phyloP scores from a whole-genome alignment of 1,284 basidiomycete species.

The Rhodofomes roseus region DNA sequence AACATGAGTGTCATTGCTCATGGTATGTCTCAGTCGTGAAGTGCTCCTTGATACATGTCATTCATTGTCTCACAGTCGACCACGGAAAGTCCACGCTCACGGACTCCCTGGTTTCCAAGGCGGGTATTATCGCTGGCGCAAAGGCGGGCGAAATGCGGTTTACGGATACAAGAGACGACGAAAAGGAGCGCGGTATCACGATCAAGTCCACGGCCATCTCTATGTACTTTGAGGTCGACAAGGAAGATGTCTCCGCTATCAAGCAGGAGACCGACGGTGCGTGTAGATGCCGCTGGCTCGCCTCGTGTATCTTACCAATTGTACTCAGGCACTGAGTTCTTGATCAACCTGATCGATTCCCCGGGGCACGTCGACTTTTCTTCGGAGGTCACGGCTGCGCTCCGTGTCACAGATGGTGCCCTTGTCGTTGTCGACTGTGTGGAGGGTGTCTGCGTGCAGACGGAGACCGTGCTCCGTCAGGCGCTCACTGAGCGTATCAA shows the following conservation, averaged over 20 bases:
- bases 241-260: slow-evolving; percentile 84
- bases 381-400: slow-evolving; percentile 98
- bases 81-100: slow-evolving; percentile 99
- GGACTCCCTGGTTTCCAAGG: slow-evolving; percentile 98
- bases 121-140: slow-evolving; percentile 95
- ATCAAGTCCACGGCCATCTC: slow-evolving; percentile 99
- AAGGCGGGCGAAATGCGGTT: slow-evolving; percentile 98
- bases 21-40: slow-evolving; percentile 48
- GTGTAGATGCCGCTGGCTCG: slow-evolving; percentile 13
- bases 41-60: slow-evolving; percentile 4
- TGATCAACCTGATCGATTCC: slow-evolving; percentile 99
- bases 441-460: slow-evolving; percentile 99
- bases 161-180: slow-evolving; percentile 97
- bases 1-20: slow-evolving; percentile 99
- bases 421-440: slow-evolving; percentile 99
- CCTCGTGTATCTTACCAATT: slow-evolving; percentile 21
- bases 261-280: slow-evolving; percentile 92
- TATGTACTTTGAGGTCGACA: slow-evolving; percentile 97
- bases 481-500: slow-evolving; percentile 98
- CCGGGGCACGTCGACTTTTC: slow-evolving; percentile 99
- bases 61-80: slow-evolving; percentile 66
- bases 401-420: slow-evolving; percentile 99
- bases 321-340: slow-evolving; percentile 84
- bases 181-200: slow-evolving; percentile 99
- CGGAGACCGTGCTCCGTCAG: slow-evolving; percentile 98